Percentiles rank a stretch among this genome's conserved stretches.
Evolutionary conservation across 1,284 basidiomycete genomes (phyloP).

Genomic region (Sanghuangporus baumii): DNA sequence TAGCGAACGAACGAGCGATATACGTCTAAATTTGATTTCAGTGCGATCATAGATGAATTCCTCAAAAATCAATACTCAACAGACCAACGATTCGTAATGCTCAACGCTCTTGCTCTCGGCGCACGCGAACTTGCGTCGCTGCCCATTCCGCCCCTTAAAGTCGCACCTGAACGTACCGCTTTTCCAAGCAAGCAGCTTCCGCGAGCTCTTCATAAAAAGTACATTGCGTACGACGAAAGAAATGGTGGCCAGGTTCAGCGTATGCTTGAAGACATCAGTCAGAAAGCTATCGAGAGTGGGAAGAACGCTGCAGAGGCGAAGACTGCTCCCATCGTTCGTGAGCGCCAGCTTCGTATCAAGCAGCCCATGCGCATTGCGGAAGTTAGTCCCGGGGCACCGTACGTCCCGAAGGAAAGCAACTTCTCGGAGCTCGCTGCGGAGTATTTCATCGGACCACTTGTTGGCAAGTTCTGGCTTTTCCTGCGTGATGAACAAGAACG

Average conservation of each 20-base stretch:
- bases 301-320: constrained; percentile 44
- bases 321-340: constrained; percentile 58
- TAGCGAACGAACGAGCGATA: neutral
- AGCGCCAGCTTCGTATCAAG: constrained; percentile 69
- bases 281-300: constrained; percentile 50
- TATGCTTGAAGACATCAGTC: constrained; percentile 56
- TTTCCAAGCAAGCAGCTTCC: constrained; percentile 83
- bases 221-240: constrained; percentile 40
- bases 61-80: constrained; percentile 90
- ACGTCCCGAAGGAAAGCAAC: constrained; percentile 27
- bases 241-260: constrained; percentile 36
- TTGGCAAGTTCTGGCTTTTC: constrained; percentile 90
- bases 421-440: constrained; percentile 82
- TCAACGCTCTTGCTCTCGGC: constrained; percentile 81
- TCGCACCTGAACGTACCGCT: constrained; percentile 33
- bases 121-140: constrained; percentile 81
- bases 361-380: constrained; percentile 43
- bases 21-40: constrained; percentile 28
- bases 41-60: constrained; percentile 85
- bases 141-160: constrained; percentile 39
- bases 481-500: constrained; percentile 75
- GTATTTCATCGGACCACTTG: constrained; percentile 80
- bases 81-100: constrained; percentile 77
- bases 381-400: constrained; percentile 23
- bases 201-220: constrained; percentile 61